Percentiles rank a stretch among this genome's conserved stretches.
phyloP scores from a whole-genome alignment of 108 stramenopile species.

The Seminavis robusta region DNA sequence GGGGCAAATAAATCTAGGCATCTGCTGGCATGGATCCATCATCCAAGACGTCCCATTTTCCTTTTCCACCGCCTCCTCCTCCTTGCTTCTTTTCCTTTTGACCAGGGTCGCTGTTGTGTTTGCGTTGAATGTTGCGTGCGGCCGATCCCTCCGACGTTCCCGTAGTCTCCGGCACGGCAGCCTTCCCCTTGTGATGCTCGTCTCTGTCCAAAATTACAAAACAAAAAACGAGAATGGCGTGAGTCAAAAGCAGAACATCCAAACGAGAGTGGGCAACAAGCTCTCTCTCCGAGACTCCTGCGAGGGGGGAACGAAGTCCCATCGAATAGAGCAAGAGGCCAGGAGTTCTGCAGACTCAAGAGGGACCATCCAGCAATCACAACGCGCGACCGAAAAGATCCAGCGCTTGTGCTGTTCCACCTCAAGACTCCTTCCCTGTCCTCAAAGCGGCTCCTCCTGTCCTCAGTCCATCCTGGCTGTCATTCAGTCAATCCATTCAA shows the following conservation, averaged over 20 bases:
- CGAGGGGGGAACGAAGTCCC: background rate
- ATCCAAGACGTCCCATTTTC: conserved; percentile 73
- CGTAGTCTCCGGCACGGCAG: conserved; percentile 64
- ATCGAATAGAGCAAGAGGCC: background rate
- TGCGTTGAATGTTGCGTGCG: conserved; percentile 70
- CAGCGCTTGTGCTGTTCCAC: background rate
- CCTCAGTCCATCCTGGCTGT: background rate
- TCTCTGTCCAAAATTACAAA: conserved; percentile 22
- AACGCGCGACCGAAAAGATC: background rate
- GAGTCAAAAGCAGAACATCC: background rate
- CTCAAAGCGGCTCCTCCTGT: background rate
- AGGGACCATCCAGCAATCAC: background rate
- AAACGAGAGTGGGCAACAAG: background rate
- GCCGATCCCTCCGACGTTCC: conserved; percentile 60
- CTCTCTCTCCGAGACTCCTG: too few species aligned
- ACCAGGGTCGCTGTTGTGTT: conserved; percentile 60
- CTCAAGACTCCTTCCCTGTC: background rate
- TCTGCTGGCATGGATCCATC: conserved; percentile 49
- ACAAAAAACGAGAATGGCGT: background rate
- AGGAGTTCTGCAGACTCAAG: background rate
- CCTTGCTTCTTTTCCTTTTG: conserved; percentile 79
- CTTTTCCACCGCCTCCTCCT: conserved; percentile 75
- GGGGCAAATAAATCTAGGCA: background rate
- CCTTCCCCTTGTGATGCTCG: conserved; percentile 35
- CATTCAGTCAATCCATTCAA: background rate